Percentiles rank a stretch among this genome's conserved stretches.
phyloP scores from a whole-genome alignment of 23 red algal genomes.

The Gracilaria gracilis region DNA sequence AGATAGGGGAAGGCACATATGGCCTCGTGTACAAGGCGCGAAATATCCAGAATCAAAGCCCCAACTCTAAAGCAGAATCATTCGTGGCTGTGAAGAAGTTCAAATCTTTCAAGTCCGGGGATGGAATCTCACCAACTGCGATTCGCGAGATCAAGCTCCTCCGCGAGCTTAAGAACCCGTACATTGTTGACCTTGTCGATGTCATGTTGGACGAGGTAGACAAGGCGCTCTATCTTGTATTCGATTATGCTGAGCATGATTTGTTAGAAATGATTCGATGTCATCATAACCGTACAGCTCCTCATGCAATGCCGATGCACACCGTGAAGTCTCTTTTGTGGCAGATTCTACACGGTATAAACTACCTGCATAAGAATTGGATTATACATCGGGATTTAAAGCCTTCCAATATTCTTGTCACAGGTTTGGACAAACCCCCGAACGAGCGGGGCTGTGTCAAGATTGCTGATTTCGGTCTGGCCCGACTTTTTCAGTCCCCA shows the following conservation, averaged over 20 bases:
- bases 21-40: constrained; percentile 93
- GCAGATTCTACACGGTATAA: constrained; percentile 86
- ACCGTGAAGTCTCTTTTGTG: constrained; percentile 89
- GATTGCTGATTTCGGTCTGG: constrained; percentile 99
- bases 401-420: constrained; percentile 85
- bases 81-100: constrained; percentile 90
- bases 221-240: constrained; percentile 94
- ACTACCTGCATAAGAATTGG: constrained; percentile 95
- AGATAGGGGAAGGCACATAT: constrained; percentile 94
- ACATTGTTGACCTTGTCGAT: constrained; percentile 84
- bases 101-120: constrained; percentile 80
- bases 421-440: constrained; percentile 79
- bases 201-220: constrained; percentile 84
- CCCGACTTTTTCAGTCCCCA: constrained; percentile 85
- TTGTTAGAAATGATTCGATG: constrained; percentile 90
- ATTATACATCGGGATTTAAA: constrained; percentile 94
- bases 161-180: constrained; percentile 78
- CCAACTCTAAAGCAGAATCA: constrained; percentile 50
- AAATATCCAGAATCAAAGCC: constrained; percentile 43
- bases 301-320: constrained; percentile 71
- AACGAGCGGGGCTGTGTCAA: constrained; percentile 84
- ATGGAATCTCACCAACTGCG: constrained; percentile 91
- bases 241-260: constrained; percentile 98
- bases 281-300: constrained; percentile 68
- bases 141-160: constrained; percentile 94